Percentiles rank a stretch among this genome's conserved stretches.
phyloP scores from a whole-genome alignment of 2,329 filamentous ascomycete genomes.

The Delphinella strobiligena region DNA sequence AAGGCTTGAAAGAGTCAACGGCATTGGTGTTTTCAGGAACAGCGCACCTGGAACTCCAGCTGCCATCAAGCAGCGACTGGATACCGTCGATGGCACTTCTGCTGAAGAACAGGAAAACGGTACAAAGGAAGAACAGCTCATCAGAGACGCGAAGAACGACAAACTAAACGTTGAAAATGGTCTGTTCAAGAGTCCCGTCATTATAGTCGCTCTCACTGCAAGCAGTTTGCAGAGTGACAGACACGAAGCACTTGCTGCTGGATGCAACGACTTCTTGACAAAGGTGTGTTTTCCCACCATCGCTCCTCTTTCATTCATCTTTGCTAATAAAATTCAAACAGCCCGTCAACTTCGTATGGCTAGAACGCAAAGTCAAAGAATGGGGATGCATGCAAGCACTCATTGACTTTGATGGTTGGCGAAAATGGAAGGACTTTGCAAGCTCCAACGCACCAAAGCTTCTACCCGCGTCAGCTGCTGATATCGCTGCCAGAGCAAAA shows the following conservation, averaged over 20 bases:
- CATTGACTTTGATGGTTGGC: conserved; percentile 97
- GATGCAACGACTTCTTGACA: conserved; percentile 96
- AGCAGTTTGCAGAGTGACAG: conserved; percentile 90
- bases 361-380: conserved; percentile 95
- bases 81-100: conserved; percentile 17
- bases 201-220: conserved; percentile 92
- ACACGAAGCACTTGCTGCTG: conserved; percentile 85
- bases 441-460: neutral
- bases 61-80: conserved; percentile 13
- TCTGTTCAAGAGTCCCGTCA: conserved; percentile 90
- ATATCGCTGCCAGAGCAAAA: conserved; percentile 3
- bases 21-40: conserved; percentile 73
- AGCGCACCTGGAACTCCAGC: conserved; percentile 28
- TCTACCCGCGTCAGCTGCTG: neutral
- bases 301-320: neutral
- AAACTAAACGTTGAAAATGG: conserved; percentile 49
- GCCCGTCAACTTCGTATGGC: conserved; percentile 96
- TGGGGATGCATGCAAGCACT: conserved; percentile 99
- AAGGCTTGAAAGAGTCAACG: conserved; percentile 76
- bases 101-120: conserved; percentile 14
- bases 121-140: conserved; percentile 26
- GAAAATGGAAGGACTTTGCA: conserved; percentile 64
- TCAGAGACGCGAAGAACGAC: conserved; percentile 47
- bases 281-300: conserved; percentile 36
- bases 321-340: neutral